phyloP scores from a whole-genome alignment of 805 yeast genomes.

The Barnettozyma botsteinii region DNA sequence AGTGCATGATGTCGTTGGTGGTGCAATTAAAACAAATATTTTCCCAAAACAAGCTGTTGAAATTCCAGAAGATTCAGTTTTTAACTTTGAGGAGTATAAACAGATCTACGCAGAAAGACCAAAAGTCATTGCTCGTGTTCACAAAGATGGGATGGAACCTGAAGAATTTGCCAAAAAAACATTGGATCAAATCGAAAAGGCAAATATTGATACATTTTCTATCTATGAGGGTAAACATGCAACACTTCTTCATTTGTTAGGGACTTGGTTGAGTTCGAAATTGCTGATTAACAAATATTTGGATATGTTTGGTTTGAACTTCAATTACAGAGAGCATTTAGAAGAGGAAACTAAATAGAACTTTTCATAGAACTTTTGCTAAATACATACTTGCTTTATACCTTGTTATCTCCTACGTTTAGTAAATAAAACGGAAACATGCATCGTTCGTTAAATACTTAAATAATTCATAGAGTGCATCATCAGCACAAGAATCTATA shows the following conservation, averaged over 20 bases:
- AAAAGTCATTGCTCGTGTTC: slow-evolving; percentile 3
- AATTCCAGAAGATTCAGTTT: slow-evolving; percentile 17
- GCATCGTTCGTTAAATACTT: background rate
- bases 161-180: slow-evolving; percentile 35
- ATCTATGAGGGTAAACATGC: slow-evolving; percentile 21
- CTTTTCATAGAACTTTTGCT: no score
- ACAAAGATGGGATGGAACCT: slow-evolving; percentile 26
- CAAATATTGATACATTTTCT: slow-evolving; percentile 14
- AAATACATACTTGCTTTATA: no score
- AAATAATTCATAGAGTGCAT: background rate
- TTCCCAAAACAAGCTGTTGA: slow-evolving; percentile 10
- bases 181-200: slow-evolving; percentile 30
- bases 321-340: slow-evolving; percentile 20
- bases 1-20: slow-evolving; percentile 38
- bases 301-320: slow-evolving; percentile 17
- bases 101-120: slow-evolving; percentile 11
- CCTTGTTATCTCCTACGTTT: no score
- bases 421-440: no score
- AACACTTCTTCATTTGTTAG: slow-evolving; percentile 6
- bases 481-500: slow-evolving; percentile 55
- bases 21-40: slow-evolving; percentile 35
- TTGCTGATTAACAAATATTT: slow-evolving; percentile 14
- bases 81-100: slow-evolving; percentile 17
- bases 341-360: no score
- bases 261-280: slow-evolving; percentile 10